phyloP scores from a whole-genome alignment of 2,329 filamentous ascomycete species.

The Hypoxylon sp. region DNA sequence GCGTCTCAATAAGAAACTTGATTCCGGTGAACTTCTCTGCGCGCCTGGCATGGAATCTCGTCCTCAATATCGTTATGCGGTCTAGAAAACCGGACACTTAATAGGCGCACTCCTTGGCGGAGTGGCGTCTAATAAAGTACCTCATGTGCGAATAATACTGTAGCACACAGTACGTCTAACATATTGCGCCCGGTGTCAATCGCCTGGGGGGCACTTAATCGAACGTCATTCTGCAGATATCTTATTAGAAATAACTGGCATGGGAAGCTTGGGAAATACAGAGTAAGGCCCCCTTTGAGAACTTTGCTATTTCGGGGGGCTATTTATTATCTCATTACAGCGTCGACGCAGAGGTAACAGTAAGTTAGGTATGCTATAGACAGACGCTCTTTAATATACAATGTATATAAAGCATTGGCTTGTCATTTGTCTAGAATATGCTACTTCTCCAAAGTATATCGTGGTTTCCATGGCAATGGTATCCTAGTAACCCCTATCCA shows the following conservation, averaged over 20 bases:
- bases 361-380: no score
- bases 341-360: no score
- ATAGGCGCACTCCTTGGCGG: not conserved
- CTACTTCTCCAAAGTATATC: not conserved
- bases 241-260: not conserved
- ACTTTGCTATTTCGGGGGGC: no score
- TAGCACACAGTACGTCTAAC: no score
- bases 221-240: no score
- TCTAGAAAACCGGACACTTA: constrained; percentile 59
- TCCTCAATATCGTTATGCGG: constrained; percentile 74
- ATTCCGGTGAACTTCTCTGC: constrained; percentile 26
- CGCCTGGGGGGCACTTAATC: no score
- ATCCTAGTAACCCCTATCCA: not conserved
- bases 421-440: not conserved
- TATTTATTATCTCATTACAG: no score
- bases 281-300: not conserved
- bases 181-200: no score
- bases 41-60: constrained; percentile 51
- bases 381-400: not conserved
- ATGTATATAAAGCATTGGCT: not conserved
- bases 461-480: not conserved
- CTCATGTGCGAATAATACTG: no score
- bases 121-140: no score
- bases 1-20: constrained; percentile 33
- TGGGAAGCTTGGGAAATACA: not conserved